Conservation (phyloP, 164 flowering plant species). For the Nymphaea thermarum region DNA sequence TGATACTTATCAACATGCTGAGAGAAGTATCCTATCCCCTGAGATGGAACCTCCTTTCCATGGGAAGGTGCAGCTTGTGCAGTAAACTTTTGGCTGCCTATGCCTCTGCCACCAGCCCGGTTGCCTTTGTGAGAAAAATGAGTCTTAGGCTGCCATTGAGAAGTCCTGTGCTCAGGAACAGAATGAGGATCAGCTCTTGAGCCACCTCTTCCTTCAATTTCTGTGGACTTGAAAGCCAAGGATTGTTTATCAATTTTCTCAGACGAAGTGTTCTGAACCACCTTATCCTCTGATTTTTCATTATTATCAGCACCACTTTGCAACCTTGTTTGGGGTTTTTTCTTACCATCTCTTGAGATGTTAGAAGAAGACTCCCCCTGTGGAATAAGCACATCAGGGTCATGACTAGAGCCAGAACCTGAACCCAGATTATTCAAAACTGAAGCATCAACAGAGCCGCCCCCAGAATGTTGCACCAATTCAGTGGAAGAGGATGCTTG, state of each 20-base stretch:
- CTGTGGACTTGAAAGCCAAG: conserved; percentile 20
- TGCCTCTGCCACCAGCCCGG: conserved; percentile 16
- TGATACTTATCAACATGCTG: conserved; percentile 9
- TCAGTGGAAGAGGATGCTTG: conserved; percentile 19
- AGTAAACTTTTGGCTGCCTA: conserved; percentile 19
- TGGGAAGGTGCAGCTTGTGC: conserved; percentile 16
- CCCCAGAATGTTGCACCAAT: conserved; percentile 22
- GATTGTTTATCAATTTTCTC: conserved; percentile 14
- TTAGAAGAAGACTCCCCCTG: neutral
- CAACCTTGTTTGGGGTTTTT: conserved; percentile 29
- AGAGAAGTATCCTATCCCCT: conserved; percentile 8
- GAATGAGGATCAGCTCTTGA: conserved; percentile 26
- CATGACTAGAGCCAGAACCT: conserved; percentile 24
- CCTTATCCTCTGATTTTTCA: conserved; percentile 26
- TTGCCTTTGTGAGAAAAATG: conserved; percentile 26
- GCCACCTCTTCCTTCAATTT: conserved; percentile 22
- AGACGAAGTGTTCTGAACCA: conserved; percentile 13
- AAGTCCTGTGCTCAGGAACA: conserved; percentile 26
- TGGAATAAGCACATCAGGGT: conserved; percentile 17
- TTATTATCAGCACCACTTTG: conserved; percentile 19
- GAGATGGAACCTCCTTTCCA: conserved; percentile 24
- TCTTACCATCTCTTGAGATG: conserved; percentile 31
- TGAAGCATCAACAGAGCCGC: conserved; percentile 15
- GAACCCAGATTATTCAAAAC: conserved; percentile 7
- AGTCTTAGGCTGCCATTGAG: conserved; percentile 86